phyloP scores from a whole-genome alignment of 1,284 basidiomycete genomes.

The Cryptococcus amylolentus region DNA sequence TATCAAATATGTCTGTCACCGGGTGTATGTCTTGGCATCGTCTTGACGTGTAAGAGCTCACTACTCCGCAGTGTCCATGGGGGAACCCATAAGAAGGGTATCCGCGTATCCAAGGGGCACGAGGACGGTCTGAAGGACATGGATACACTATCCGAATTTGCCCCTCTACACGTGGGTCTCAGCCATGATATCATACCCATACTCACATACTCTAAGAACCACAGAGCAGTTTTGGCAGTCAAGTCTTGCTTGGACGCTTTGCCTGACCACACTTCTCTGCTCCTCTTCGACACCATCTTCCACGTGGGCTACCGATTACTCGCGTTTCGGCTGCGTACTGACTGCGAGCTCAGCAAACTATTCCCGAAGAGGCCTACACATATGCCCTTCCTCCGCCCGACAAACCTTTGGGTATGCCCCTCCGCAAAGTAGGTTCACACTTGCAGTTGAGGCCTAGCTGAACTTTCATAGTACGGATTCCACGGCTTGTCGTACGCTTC shows the following conservation, averaged over 20 bases:
- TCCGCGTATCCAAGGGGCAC: slow-evolving; percentile 59
- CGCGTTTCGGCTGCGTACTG: not conserved
- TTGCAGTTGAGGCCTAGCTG: not conserved
- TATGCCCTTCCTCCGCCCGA: slow-evolving; percentile 69
- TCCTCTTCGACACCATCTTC: slow-evolving; percentile 76
- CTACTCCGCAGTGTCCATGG: slow-evolving; percentile 66
- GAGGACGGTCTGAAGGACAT: slow-evolving; percentile 62
- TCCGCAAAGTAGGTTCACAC: slow-evolving; percentile 57
- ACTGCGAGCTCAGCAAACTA: slow-evolving; percentile 50
- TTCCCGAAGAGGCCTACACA: slow-evolving; percentile 68
- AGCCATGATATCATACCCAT: not conserved
- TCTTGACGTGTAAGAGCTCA: not conserved
- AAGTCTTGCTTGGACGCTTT: slow-evolving; percentile 60
- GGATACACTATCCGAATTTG: slow-evolving; percentile 69
- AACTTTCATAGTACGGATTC: slow-evolving; percentile 64
- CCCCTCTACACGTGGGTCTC: slow-evolving; percentile 62
- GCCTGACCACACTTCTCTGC: slow-evolving; percentile 54
- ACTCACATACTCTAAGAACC: slow-evolving; percentile 45
- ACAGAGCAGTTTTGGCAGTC: slow-evolving; percentile 53
- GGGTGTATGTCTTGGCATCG: slow-evolving; percentile 36
- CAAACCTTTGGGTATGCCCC: slow-evolving; percentile 56
- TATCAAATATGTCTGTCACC: slow-evolving; percentile 48
- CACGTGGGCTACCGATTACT: slow-evolving; percentile 51
- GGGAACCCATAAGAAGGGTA: slow-evolving; percentile 65
- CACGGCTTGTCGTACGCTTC: slow-evolving; percentile 60